Conservation (phyloP, 2,329 filamentous ascomycete genomes). For the Stenocarpella maydis region DNA sequence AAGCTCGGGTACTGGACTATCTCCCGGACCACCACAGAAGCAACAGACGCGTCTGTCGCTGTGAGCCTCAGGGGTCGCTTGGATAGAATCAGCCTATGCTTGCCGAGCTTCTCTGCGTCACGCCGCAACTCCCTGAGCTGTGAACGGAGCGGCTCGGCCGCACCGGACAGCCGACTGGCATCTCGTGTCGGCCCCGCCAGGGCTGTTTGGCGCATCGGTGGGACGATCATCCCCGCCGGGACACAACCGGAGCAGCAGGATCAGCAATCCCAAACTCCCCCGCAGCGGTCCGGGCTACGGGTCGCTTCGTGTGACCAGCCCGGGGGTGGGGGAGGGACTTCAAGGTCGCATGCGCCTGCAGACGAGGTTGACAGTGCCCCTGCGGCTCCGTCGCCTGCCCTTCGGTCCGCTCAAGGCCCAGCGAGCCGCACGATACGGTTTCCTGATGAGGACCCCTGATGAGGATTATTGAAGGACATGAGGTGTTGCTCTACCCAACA, state of each 20-base stretch:
- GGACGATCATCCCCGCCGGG: slow-evolving; percentile 45
- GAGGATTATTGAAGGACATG: not conserved
- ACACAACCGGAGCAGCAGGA: not conserved
- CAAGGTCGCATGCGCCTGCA: not conserved
- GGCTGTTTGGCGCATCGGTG: slow-evolving; percentile 52
- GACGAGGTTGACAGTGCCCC: not conserved
- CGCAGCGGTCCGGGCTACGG: not conserved
- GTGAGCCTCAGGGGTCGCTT: slow-evolving; percentile 45
- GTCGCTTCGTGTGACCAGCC: not conserved
- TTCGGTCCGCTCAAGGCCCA: slow-evolving; percentile 32
- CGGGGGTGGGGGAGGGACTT: not conserved
- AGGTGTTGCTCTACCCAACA: not conserved
- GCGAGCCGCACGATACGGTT: slow-evolving; percentile 53
- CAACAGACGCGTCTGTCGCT: slow-evolving; percentile 37
- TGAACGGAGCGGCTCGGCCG: slow-evolving; percentile 6
- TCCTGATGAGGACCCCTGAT: slow-evolving; percentile 47
- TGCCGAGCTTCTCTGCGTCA: slow-evolving; percentile 34
- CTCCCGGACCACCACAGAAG: slow-evolving; percentile 52
- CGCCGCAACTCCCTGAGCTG: slow-evolving; percentile 31
- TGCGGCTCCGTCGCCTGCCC: not conserved
- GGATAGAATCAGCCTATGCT: slow-evolving; percentile 39
- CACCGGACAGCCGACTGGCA: slow-evolving; percentile 29
- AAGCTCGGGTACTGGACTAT: slow-evolving; percentile 72
- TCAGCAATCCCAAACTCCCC: not conserved
- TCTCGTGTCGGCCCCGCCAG: slow-evolving; percentile 38